These are phyloP conservation scores for Postia placenta DNA, from an alignment of 768 basidiomycete genomes.

Conservation along the genomic window DNA sequence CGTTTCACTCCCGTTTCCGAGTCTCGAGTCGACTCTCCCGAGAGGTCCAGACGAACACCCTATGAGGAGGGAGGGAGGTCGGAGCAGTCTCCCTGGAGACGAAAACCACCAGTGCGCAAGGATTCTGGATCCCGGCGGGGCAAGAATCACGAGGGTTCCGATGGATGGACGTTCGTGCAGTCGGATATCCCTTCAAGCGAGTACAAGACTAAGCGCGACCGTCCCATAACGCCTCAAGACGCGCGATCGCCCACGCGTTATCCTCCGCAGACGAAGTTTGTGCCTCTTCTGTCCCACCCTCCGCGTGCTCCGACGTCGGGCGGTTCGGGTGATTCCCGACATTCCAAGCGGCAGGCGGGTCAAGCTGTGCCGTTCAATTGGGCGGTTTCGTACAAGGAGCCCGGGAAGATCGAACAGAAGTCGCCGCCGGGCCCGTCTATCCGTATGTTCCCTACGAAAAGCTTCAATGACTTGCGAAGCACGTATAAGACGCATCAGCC, in stretches of 20 bases:
- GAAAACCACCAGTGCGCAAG: slow-evolving; percentile 1
- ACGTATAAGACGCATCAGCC: slow-evolving; percentile 21
- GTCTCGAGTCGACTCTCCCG: not conserved
- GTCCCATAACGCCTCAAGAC: slow-evolving; percentile 19
- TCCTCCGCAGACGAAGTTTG: no score
- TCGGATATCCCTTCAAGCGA: slow-evolving; percentile 14
- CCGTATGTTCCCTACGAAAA: slow-evolving; percentile 39
- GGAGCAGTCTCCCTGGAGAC: slow-evolving; percentile 8
- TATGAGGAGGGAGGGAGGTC: slow-evolving; percentile 1
- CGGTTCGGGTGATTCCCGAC: slow-evolving; percentile 14
- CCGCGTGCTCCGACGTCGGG: slow-evolving; percentile 10
- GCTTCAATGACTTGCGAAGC: slow-evolving; percentile 49
- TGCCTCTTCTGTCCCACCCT: slow-evolving; percentile 14
- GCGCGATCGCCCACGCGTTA: slow-evolving; percentile 10
- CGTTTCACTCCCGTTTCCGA: not conserved
- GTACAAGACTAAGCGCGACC: slow-evolving; percentile 17
- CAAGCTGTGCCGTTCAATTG: slow-evolving; percentile 41
- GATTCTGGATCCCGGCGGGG: not conserved
- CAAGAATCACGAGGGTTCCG: not conserved
- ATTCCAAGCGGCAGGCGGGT: slow-evolving; percentile 19
- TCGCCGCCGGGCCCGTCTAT: slow-evolving; percentile 27
- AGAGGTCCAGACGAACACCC: not conserved
- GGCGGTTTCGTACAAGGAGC: slow-evolving; percentile 46
- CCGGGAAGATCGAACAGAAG: slow-evolving; percentile 33
- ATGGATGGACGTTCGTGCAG: slow-evolving; percentile 17